Evolutionary conservation across 1,284 basidiomycete genomes (phyloP).

Genomic region (Cutaneotrichosporon cavernicola): DNA sequence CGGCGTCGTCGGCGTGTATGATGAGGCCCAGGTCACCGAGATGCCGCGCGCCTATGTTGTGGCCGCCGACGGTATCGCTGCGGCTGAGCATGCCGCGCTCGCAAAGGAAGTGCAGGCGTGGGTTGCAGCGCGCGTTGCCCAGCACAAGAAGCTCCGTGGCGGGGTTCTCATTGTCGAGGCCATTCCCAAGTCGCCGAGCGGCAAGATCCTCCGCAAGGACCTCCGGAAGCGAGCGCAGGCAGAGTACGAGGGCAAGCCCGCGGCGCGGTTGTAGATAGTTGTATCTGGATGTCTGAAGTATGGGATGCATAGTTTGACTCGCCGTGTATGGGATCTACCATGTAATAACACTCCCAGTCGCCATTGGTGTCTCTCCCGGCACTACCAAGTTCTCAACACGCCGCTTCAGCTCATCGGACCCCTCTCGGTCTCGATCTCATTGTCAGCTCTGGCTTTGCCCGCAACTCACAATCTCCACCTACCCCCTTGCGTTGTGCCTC

Average conservation of each 20-base stretch:
- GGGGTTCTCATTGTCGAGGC: conserved; percentile 54
- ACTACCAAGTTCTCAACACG: too few relatives aligned
- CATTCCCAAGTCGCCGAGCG: conserved; percentile 54
- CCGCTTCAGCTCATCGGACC: too few relatives aligned
- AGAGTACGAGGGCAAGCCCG: conserved; percentile 28
- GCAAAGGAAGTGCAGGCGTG: conserved; percentile 60
- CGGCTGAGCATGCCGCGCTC: conserved; percentile 54
- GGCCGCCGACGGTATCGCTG: conserved; percentile 53
- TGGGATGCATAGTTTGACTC: neutral
- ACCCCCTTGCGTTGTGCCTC: too few relatives aligned
- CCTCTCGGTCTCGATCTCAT: too few relatives aligned
- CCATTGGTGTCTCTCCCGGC: too few relatives aligned
- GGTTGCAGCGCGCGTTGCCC: conserved; percentile 60
- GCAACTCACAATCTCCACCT: too few relatives aligned
- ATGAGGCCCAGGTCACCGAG: conserved; percentile 66
- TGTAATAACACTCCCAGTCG: neutral
- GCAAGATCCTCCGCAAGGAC: conserved; percentile 48
- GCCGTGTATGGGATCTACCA: neutral
- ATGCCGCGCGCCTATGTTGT: conserved; percentile 67
- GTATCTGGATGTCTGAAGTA: neutral
- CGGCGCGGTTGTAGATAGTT: conserved; percentile 10
- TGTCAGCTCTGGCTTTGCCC: too few relatives aligned
- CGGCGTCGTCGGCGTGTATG: conserved; percentile 69
- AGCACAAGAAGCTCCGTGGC: conserved; percentile 55
- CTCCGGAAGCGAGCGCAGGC: conserved; percentile 35